A percentile compares a stretch with the other conserved stretches of the same genome.
Conservation (phyloP, 352 stramenopile species). For the Globisporangium okanoganense region DNA sequence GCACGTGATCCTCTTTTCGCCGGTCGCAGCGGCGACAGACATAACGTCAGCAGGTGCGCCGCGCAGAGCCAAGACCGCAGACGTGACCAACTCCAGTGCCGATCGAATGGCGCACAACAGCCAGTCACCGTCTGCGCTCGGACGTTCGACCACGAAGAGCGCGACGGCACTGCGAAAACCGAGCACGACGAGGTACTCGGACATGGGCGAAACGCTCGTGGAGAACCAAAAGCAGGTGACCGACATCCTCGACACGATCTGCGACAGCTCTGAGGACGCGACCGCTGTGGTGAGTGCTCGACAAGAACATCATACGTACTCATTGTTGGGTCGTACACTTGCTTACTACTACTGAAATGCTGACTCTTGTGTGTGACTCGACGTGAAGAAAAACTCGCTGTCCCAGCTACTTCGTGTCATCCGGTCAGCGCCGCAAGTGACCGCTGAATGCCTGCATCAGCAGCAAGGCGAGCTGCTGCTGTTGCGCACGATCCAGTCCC, state of each 20-base stretch:
- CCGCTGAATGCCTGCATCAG: slow-evolving; percentile 58
- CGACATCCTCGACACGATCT: slow-evolving; percentile 44
- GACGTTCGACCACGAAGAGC: slow-evolving; percentile 15
- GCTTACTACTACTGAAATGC: slow-evolving; percentile 1
- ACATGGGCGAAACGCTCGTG: slow-evolving; percentile 41
- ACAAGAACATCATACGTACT: no score
- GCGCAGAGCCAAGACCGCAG: slow-evolving; percentile 25
- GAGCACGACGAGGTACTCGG: slow-evolving; percentile 26
- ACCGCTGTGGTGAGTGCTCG: slow-evolving; percentile 36
- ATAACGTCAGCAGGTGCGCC: not conserved
- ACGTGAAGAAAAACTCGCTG: slow-evolving; percentile 59
- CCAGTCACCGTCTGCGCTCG: slow-evolving; percentile 1
- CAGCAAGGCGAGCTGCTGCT: slow-evolving; percentile 52
- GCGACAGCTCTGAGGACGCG: slow-evolving; percentile 29
- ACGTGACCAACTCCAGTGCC: not conserved
- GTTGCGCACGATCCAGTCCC: slow-evolving; percentile 49
- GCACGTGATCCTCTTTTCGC: slow-evolving; percentile 10
- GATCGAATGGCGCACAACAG: not conserved
- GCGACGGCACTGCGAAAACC: slow-evolving; percentile 14
- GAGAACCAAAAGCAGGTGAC: slow-evolving; percentile 58
- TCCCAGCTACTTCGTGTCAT: slow-evolving; percentile 60
- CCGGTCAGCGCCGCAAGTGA: slow-evolving; percentile 57
- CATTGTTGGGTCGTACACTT: no score
- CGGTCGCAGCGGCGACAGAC: not conserved
- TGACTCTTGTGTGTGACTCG: not conserved